phyloP scores from a whole-genome alignment of 805 yeast genomes.

The Kockiozyma suomiensis region DNA sequence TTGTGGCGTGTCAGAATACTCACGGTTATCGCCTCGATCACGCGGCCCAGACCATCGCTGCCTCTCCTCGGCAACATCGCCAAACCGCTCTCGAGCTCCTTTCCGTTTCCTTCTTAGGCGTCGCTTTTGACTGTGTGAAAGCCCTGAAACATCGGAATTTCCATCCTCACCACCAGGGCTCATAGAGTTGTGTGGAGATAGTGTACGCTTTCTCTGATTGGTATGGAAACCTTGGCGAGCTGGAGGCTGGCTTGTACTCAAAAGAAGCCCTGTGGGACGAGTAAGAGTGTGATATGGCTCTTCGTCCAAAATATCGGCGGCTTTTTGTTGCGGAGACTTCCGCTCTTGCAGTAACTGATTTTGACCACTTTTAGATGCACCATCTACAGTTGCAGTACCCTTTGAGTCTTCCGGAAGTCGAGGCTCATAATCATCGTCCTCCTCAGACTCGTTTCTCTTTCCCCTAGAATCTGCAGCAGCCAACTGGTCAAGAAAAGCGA shows the following conservation, averaged over 20 bases:
- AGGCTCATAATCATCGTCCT: neutral
- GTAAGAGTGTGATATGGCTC: slow-evolving; percentile 32
- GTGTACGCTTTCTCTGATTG: neutral
- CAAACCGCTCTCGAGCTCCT: slow-evolving; percentile 18
- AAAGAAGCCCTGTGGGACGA: slow-evolving; percentile 17
- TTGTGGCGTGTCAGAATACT: neutral
- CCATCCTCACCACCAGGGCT: neutral
- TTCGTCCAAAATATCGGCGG: slow-evolving; percentile 17
- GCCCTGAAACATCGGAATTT: neutral
- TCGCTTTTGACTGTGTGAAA: slow-evolving; percentile 26
- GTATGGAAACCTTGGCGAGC: neutral
- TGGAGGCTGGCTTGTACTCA: neutral
- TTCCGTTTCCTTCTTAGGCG: slow-evolving; percentile 15
- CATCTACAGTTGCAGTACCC: neutral
- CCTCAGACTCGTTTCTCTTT: slow-evolving; percentile 4
- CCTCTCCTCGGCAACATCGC: neutral
- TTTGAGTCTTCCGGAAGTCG: slow-evolving; percentile 2
- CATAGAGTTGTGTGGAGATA: neutral
- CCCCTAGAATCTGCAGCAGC: neutral
- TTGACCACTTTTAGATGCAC: neutral
- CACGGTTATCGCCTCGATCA: neutral
- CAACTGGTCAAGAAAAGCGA: slow-evolving; percentile 14
- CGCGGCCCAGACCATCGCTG: neutral
- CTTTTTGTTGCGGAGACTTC: neutral
- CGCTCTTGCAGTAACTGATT: neutral